phyloP scores from a whole-genome alignment of 306 rosid genomes.

The Glycine tomentella region DNA sequence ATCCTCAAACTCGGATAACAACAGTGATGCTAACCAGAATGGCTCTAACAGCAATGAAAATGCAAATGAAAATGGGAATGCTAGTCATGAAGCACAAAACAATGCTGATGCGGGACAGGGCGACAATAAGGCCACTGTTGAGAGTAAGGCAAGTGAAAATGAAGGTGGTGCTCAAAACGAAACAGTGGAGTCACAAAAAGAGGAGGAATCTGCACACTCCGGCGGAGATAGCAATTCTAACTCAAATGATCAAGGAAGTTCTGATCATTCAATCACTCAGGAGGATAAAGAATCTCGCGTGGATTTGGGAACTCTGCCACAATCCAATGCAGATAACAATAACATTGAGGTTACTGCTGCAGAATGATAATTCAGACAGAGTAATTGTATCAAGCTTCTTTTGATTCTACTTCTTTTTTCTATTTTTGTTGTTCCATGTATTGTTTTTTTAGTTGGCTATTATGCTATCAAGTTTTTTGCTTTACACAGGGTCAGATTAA shows the following conservation, averaged over 20 bases:
- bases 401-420: constrained; percentile 33
- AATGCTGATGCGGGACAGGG: constrained; percentile 21
- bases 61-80: constrained; percentile 44
- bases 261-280: constrained; percentile 61
- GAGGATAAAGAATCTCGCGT: constrained; percentile 63
- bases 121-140: constrained; percentile 42
- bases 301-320: constrained; percentile 76
- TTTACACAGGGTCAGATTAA: constrained; percentile 26
- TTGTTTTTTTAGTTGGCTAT: constrained; percentile 32
- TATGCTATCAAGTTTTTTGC: constrained; percentile 36
- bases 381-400: constrained; percentile 38
- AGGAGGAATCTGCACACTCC: constrained; percentile 48
- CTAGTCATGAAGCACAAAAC: constrained; percentile 41
- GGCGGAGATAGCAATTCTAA: constrained; percentile 45
- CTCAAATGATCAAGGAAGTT: constrained; percentile 49
- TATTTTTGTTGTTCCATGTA: constrained; percentile 38
- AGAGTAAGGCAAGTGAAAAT: constrained; percentile 49
- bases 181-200: constrained; percentile 53
- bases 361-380: constrained; percentile 53
- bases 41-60: constrained; percentile 44
- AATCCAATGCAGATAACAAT: constrained; percentile 59
- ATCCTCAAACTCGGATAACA: no score
- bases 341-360: constrained; percentile 56
- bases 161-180: constrained; percentile 54
- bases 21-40: constrained; percentile 37